Conservation (phyloP, 345 rosid genomes). For the Bretschneidera sinensis region DNA sequence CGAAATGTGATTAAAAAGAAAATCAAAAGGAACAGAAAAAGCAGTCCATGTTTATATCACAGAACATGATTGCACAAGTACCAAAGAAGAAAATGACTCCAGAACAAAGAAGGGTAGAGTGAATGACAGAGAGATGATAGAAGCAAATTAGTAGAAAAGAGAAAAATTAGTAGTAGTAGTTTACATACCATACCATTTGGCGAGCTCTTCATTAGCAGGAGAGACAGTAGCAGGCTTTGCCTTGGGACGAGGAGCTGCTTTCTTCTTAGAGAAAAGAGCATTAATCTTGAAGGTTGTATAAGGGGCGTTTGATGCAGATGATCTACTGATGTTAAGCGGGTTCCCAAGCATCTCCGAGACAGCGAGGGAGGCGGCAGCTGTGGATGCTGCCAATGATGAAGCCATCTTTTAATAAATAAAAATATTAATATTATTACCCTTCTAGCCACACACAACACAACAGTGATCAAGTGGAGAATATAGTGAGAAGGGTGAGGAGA, state of each 20-base stretch:
- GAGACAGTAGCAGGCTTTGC: slow-evolving; percentile 50
- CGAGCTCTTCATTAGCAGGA: slow-evolving; percentile 61
- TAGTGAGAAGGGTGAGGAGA: slow-evolving; percentile 7
- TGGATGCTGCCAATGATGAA: slow-evolving; percentile 50
- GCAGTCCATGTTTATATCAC: no score
- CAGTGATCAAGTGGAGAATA: not conserved
- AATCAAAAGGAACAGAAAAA: no score
- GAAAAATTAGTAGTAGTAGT: no score
- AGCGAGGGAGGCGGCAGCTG: slow-evolving; percentile 72
- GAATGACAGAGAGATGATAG: no score
- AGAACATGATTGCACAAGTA: no score
- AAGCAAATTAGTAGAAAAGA: no score
- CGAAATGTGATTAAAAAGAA: slow-evolving; percentile 9
- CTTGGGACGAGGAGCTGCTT: slow-evolving; percentile 58
- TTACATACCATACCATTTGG: slow-evolving; percentile 98
- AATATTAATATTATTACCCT: no score
- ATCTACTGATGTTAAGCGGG: slow-evolving; percentile 57
- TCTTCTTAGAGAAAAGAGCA: slow-evolving; percentile 84
- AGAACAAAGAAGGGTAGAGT: no score
- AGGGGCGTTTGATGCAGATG: slow-evolving; percentile 45
- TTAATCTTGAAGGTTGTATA: slow-evolving; percentile 61
- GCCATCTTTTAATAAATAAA: no score
- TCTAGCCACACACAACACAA: not conserved
- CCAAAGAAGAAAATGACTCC: no score
- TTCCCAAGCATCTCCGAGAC: slow-evolving; percentile 80